Conservation (phyloP, 805 yeast species). For the Suhomyces xylopsoci region DNA sequence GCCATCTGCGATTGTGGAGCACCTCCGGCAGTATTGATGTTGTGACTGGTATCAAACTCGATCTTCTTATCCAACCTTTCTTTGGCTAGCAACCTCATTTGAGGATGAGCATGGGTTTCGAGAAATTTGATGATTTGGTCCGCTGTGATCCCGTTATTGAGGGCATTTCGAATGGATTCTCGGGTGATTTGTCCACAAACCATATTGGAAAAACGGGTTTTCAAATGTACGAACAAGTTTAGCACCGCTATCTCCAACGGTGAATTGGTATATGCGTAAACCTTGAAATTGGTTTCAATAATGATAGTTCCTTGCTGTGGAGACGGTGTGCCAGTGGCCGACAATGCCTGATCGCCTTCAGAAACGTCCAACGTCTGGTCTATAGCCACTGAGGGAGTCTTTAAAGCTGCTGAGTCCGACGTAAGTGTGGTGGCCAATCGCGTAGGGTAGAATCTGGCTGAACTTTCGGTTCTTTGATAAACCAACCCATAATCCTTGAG, state of each 20-base stretch:
- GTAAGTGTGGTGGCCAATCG: constrained; percentile 86
- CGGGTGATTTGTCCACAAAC: constrained; percentile 92
- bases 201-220: constrained; percentile 83
- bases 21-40: constrained; percentile 44
- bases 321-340: constrained; percentile 11
- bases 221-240: constrained; percentile 81
- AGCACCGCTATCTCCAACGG: constrained; percentile 93
- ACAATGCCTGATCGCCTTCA: constrained; percentile 1
- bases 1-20: constrained; percentile 31
- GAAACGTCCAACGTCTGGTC: constrained; percentile 53
- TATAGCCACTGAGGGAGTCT: constrained; percentile 73
- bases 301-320: constrained; percentile 64
- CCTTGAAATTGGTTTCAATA: constrained; percentile 88
- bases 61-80: constrained; percentile 63
- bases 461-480: constrained; percentile 53
- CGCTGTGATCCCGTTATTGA: constrained; percentile 86
- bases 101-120: constrained; percentile 91
- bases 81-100: constrained; percentile 74
- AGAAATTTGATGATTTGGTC: constrained; percentile 89
- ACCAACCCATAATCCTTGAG: constrained; percentile 89
- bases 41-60: constrained; percentile 56
- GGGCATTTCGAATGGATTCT: constrained; percentile 83
- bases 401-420: constrained; percentile 69
- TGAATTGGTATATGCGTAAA: constrained; percentile 90
- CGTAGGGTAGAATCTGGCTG: constrained; percentile 81